phyloP scores from a whole-genome alignment of 768 basidiomycete genomes.

The Suillus weaverae region DNA sequence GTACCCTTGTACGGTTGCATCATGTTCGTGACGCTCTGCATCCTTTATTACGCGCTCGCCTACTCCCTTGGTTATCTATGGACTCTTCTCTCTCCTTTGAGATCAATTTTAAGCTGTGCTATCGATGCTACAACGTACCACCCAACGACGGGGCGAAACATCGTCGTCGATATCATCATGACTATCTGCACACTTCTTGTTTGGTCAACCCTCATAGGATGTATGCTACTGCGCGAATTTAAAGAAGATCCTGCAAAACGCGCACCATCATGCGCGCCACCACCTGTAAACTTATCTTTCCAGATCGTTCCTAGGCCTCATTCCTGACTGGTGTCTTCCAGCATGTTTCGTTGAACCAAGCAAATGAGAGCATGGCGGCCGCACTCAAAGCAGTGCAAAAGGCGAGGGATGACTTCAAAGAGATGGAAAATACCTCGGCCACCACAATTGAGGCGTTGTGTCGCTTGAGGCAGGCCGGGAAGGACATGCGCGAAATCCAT shows the following conservation, averaged over 20 bases:
- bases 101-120: background rate
- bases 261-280: background rate
- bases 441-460: background rate
- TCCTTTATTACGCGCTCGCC: constrained; percentile 1
- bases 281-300: background rate
- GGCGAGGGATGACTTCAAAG: background rate
- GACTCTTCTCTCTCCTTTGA: background rate
- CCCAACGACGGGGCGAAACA: background rate
- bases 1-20: background rate
- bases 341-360: background rate
- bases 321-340: background rate
- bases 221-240: background rate
- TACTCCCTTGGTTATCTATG: background rate
- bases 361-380: background rate
- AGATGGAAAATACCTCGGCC: background rate
- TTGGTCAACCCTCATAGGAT: background rate
- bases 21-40: background rate
- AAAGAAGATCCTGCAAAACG: background rate
- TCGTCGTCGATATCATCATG: background rate
- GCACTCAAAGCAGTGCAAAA: background rate
- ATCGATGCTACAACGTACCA: background rate
- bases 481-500: constrained; percentile 12
- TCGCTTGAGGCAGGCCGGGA: background rate
- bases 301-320: background rate
- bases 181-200: background rate